Conservation (phyloP, 2,329 filamentous ascomycete species). For the Aureobasidium subglaciale region DNA sequence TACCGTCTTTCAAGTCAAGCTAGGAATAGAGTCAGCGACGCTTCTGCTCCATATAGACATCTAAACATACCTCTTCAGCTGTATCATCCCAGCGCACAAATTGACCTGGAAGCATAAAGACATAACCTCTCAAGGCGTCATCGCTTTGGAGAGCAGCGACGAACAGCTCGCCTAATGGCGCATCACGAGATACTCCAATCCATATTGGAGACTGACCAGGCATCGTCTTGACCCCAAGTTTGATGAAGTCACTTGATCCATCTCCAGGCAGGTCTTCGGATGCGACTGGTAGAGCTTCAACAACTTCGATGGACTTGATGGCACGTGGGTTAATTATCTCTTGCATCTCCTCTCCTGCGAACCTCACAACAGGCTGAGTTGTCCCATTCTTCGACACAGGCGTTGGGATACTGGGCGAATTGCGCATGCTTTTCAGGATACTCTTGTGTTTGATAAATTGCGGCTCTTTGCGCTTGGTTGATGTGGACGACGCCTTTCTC, state of each 20-base stretch:
- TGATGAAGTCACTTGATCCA: too few relatives aligned
- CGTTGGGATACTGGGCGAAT: too few relatives aligned
- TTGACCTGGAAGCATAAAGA: neutral
- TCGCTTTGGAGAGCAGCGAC: neutral
- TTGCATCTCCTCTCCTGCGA: too few relatives aligned
- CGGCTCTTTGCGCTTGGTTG: too few relatives aligned
- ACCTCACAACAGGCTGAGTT: too few relatives aligned
- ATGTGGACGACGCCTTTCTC: too few relatives aligned
- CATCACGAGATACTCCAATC: neutral
- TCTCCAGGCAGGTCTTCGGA: too few relatives aligned
- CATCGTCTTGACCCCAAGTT: neutral
- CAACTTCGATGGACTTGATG: too few relatives aligned
- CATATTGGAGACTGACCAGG: neutral
- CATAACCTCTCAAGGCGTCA: neutral
- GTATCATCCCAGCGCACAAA: neutral
- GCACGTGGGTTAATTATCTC: too few relatives aligned
- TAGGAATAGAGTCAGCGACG: neutral
- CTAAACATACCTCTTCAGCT: neutral
- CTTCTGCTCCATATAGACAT: accelerated
- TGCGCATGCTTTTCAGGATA: too few relatives aligned
- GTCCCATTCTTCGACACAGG: neutral
- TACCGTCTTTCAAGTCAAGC: neutral
- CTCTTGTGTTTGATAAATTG: too few relatives aligned
- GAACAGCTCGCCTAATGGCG: neutral
- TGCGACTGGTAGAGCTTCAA: too few relatives aligned